phyloP scores from a whole-genome alignment of 2,329 filamentous ascomycete species.

The Diaporthe longicolla region DNA sequence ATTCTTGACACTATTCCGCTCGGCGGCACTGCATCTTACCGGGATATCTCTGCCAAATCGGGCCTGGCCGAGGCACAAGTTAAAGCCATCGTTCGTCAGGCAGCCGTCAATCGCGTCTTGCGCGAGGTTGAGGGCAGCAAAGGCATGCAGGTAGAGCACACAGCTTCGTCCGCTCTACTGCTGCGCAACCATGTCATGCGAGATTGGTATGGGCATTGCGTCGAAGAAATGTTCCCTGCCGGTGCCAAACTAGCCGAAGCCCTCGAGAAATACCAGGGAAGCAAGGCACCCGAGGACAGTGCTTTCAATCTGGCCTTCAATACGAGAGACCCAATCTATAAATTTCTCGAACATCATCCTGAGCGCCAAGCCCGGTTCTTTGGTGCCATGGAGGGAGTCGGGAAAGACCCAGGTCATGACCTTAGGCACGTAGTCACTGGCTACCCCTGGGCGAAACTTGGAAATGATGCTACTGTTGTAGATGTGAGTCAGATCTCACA shows the following conservation, averaged over 20 bases:
- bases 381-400: slow-evolving; percentile 15
- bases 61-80: background rate
- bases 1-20: background rate
- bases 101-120: slow-evolving; percentile 4
- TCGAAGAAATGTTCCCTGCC: slow-evolving; percentile 11
- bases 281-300: slow-evolving; percentile 20
- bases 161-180: background rate
- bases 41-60: background rate
- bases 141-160: slow-evolving; percentile 4
- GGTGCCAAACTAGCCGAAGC: slow-evolving; percentile 22
- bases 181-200: slow-evolving; percentile 14
- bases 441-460: background rate
- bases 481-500: background rate
- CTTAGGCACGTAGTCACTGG: slow-evolving; percentile 11
- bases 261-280: slow-evolving; percentile 23
- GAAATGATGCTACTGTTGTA: slow-evolving; percentile 3
- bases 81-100: slow-evolving; percentile 16
- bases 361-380: slow-evolving; percentile 1
- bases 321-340: slow-evolving; percentile 11
- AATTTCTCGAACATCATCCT: slow-evolving; percentile 17
- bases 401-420: slow-evolving; percentile 20
- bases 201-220: slow-evolving; percentile 15
- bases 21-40: background rate
- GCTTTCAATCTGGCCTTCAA: slow-evolving; percentile 8
- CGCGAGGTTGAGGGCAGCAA: slow-evolving; percentile 6